A percentile compares a stretch with the other conserved stretches of the same genome.
Conservation (phyloP, 768 basidiomycete genomes). For the Panaeolus papilionaceus region DNA sequence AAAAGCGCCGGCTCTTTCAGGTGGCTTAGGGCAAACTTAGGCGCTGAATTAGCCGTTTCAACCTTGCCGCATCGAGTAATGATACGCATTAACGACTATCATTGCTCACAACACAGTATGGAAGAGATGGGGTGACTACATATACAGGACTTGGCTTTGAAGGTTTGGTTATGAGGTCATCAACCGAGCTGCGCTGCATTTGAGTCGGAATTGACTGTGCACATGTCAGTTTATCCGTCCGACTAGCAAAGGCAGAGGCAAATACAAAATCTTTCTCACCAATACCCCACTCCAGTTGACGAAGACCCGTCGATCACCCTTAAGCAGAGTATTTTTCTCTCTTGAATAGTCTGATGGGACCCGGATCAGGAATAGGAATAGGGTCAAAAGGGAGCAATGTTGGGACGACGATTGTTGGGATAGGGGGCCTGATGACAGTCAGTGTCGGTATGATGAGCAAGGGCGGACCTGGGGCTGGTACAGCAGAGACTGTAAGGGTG, state of each 20-base stretch:
- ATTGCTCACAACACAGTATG: background rate
- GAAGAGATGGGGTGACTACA: background rate
- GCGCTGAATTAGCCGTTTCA: background rate
- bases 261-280: background rate
- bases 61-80: background rate
- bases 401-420: background rate
- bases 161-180: no score
- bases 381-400: background rate
- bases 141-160: no score
- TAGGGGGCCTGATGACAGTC: background rate
- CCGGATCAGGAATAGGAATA: background rate
- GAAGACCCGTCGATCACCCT: background rate
- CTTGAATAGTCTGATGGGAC: background rate
- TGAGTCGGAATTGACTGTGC: background rate
- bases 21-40: background rate
- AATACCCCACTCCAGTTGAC: background rate
- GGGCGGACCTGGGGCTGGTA: background rate
- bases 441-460: background rate
- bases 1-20: background rate
- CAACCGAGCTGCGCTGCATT: background rate
- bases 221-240: background rate
- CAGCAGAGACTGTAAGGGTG: background rate
- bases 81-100: background rate
- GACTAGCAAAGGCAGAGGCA: background rate
- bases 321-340: background rate